A percentile compares a stretch with the other conserved stretches of the same genome.
phyloP scores from a whole-genome alignment of 805 yeast genomes.

The Starmerella sp. region DNA sequence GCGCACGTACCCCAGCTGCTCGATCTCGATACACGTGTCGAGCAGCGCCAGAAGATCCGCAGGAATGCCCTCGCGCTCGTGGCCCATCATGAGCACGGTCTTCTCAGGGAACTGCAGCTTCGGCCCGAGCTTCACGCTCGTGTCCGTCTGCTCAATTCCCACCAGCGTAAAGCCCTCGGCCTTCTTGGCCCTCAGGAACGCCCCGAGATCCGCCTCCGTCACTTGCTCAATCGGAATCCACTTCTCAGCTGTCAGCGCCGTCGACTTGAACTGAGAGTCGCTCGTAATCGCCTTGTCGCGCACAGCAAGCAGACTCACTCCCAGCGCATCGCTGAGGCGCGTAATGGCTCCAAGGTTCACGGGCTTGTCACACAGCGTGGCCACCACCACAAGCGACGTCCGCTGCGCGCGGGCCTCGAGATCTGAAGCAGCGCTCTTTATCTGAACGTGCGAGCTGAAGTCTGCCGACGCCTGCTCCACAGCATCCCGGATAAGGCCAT shows the following conservation, averaged over 20 bases:
- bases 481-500: constrained; percentile 12
- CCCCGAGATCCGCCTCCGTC: constrained; percentile 40
- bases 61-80: constrained; percentile 84
- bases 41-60: constrained; percentile 71
- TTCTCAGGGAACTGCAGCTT: constrained; percentile 65
- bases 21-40: constrained; percentile 80
- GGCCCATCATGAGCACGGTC: constrained; percentile 68
- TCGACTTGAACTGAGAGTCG: constrained; percentile 64
- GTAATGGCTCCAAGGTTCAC: constrained; percentile 94
- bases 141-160: constrained; percentile 88
- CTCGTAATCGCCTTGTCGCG: constrained; percentile 54
- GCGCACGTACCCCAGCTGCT: constrained; percentile 82
- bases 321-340: constrained; percentile 80
- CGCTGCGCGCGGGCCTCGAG: constrained; percentile 42
- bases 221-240: constrained; percentile 95
- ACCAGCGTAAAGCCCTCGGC: constrained; percentile 73
- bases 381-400: constrained; percentile 80
- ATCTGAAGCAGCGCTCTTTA: constrained; percentile 85
- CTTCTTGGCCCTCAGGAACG: constrained; percentile 49
- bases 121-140: constrained; percentile 58
- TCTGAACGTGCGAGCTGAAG: constrained; percentile 42
- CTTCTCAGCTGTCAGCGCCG: constrained; percentile 86
- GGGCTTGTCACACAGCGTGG: constrained; percentile 82
- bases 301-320: constrained; percentile 72
- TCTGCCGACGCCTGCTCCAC: background rate